A percentile compares a stretch with the other conserved stretches of the same genome.
Conservation (phyloP, 1,284 basidiomycete species). For the Vanrija pseudolonga region DNA sequence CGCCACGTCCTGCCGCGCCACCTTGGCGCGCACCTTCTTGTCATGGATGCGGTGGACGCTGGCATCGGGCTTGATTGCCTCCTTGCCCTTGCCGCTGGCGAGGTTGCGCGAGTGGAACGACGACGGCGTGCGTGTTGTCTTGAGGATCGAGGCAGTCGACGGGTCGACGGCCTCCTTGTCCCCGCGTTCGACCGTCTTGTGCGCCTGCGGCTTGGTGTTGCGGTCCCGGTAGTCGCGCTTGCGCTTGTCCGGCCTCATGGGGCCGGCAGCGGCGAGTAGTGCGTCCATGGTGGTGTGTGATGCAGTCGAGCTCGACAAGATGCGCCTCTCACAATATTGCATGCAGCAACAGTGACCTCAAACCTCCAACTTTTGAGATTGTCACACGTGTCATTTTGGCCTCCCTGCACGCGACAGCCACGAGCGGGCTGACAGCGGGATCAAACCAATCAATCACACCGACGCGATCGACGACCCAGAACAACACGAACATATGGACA, state of each 20-base stretch:
- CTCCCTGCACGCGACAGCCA: neutral
- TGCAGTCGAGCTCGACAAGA: neutral
- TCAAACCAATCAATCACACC: constrained; percentile 8
- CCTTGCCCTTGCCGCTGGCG: constrained; percentile 25
- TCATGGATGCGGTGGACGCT: constrained; percentile 56
- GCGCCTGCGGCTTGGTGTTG: constrained; percentile 16
- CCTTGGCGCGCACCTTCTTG: constrained; percentile 67
- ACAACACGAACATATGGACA: neutral
- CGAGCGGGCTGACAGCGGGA: constrained; percentile 3
- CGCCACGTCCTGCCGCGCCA: constrained; percentile 58
- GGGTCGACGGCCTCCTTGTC: constrained; percentile 52
- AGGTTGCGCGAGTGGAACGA: constrained; percentile 36
- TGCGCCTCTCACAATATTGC: neutral
- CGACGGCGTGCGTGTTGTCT: constrained; percentile 37
- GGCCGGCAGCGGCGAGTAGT: constrained; percentile 66
- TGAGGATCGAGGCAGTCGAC: constrained; percentile 59
- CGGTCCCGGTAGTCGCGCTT: constrained; percentile 11
- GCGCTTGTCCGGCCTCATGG: constrained; percentile 52
- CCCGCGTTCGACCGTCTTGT: constrained; percentile 43
- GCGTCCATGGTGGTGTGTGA: constrained; percentile 57
- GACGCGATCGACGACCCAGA: too few relatives aligned
- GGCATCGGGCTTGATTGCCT: constrained; percentile 28
- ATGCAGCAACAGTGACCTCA: neutral
- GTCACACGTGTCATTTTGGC: constrained; percentile 1
- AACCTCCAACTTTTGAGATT: constrained; percentile 14